A percentile compares a stretch with the other conserved stretches of the same genome.
phyloP scores from a whole-genome alignment of 768 basidiomycete species.

The Mycena haematopus region DNA sequence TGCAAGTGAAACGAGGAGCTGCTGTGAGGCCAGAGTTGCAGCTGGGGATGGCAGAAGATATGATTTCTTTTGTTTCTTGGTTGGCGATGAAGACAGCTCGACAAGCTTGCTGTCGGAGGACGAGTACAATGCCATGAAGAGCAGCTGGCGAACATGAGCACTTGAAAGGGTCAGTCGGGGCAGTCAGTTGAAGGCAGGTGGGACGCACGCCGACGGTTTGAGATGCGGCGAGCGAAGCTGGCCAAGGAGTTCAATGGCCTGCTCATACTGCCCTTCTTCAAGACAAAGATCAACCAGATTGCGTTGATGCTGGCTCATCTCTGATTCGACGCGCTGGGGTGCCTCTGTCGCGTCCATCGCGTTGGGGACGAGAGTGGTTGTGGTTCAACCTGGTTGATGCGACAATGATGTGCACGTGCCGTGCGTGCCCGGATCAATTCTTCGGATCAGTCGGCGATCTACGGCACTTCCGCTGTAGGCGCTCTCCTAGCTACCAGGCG shows the following conservation, averaged over 20 bases:
- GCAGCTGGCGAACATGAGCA: slow-evolving; percentile 67
- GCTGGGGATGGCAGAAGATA: slow-evolving; percentile 48
- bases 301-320: slow-evolving; percentile 55
- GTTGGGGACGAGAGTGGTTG: neutral
- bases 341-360: slow-evolving; percentile 14
- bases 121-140: slow-evolving; percentile 76
- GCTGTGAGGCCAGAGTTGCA: slow-evolving; percentile 58
- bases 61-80: slow-evolving; percentile 51
- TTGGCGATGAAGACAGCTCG: slow-evolving; percentile 49
- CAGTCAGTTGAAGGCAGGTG: slow-evolving; percentile 1
- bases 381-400: no score
- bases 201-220: slow-evolving; percentile 64
- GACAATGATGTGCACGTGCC: no score
- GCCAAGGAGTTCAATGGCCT: slow-evolving; percentile 66
- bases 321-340: slow-evolving; percentile 39
- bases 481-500: no score
- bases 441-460: no score
- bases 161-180: slow-evolving; percentile 42
- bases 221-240: slow-evolving; percentile 64
- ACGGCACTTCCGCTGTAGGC: no score
- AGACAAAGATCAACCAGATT: slow-evolving; percentile 74
- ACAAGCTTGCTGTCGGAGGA: slow-evolving; percentile 38
- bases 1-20: slow-evolving; percentile 60
- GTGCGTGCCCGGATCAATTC: no score
- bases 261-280: slow-evolving; percentile 79